phyloP scores from a whole-genome alignment of 371 early-diverging fungal species.

The Lichtheimia hyalospora region DNA sequence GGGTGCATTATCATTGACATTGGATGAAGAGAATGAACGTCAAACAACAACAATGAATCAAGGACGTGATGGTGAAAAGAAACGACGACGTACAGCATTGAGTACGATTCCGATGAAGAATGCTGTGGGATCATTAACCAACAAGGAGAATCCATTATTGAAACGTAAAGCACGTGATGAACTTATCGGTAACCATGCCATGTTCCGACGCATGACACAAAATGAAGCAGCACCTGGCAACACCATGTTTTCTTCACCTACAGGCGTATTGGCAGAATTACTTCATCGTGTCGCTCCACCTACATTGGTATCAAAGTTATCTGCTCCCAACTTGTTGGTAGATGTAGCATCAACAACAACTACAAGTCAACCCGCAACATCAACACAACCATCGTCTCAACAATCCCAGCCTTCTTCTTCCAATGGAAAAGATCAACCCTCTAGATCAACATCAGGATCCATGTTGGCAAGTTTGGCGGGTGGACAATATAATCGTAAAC shows the following conservation, averaged over 20 bases:
- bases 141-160: conserved; percentile 13
- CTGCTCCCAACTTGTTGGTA: conserved; percentile 41
- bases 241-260: conserved; percentile 31
- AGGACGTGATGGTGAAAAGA: not conserved
- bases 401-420: not conserved
- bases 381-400: not conserved
- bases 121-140: conserved; percentile 20
- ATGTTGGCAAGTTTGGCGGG: conserved; percentile 41
- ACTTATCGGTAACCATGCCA: conserved; percentile 24
- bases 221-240: conserved; percentile 45
- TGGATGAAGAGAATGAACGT: conserved; percentile 4
- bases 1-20: conserved; percentile 1
- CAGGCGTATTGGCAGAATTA: conserved; percentile 36
- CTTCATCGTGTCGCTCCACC: conserved; percentile 37
- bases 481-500: conserved; percentile 25
- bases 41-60: conserved; percentile 1
- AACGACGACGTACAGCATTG: conserved; percentile 12
- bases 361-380: conserved; percentile 11
- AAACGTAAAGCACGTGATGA: conserved; percentile 16
- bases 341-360: conserved; percentile 30
- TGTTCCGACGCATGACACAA: conserved; percentile 34
- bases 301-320: conserved; percentile 35
- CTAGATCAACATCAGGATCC: conserved; percentile 16
- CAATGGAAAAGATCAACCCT: not conserved
- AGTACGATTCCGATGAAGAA: conserved; percentile 18